Evolutionary conservation across 768 basidiomycete genomes (phyloP), one percentile per base, ranked within the genome.

Genomic region (Neoboletus subvelutipes): DNA sequence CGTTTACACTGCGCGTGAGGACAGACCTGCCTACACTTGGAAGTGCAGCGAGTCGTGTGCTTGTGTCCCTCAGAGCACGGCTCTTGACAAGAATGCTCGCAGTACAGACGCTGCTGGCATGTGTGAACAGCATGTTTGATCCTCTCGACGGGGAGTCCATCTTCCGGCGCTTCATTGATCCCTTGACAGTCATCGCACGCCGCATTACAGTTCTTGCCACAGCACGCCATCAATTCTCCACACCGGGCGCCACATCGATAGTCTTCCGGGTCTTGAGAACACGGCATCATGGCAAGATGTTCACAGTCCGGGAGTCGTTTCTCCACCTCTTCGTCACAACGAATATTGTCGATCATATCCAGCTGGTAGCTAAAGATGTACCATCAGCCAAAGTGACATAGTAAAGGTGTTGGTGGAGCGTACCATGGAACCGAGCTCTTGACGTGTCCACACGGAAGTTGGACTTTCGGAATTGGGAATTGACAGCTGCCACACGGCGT

Each of bases 381-480:
- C 11, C 0, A 20, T 58, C 18, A 58, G 41, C 28, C 9, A 4
- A 48, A 40, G 29, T 10, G 55, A 28, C 52, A 47, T 9, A 26
- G 52, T 1, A 17, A 45, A 28, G 5, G 13, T 1, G 11, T 22
- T 1, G 15, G 2, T 15, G 4, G 22, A 39, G 61, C 78, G 48
- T 62, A 86, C 85, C 86, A 88, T 26, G 75, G 70, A 42, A 85
- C 75, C 0, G 71, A 69, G 13, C 59, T 12, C 18, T 68, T 73
- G 28, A 63, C 52, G 66, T 88, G 87, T 2, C 84, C 83, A 59
- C 87, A 89, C 0, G 85, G 83, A 18, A 89, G 73, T 31, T 54
- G 26, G 13, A 88, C 77, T 2, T 78, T 64, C 4, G 68, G 64
- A 17, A 84, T 64, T 3, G 75, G 73, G 65, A 84, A 83, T 22